These are phyloP conservation scores for Ocimum tenuiflorum DNA, from an alignment of 257 asterid species.

Conservation along the genomic window DNA sequence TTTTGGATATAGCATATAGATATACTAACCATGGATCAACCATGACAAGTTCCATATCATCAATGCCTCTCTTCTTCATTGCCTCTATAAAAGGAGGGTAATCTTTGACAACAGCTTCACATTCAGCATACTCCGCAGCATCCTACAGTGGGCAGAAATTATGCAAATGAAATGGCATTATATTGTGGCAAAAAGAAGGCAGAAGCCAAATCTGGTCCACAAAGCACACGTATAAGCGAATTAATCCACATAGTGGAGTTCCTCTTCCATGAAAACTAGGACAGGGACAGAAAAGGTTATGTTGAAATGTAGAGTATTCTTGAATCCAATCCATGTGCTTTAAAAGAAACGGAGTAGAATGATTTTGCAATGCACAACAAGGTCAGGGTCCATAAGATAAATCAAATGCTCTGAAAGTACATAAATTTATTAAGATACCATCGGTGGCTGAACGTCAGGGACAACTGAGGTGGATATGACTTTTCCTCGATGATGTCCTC, in stretches of 20 bases:
- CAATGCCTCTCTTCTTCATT: conserved; percentile 98
- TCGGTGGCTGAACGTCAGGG: conserved; percentile 94
- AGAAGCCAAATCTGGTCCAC: conserved; percentile 1
- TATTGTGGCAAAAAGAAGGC: background rate
- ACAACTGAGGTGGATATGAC: conserved; percentile 67
- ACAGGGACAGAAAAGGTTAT: background rate
- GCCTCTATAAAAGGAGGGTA: conserved; percentile 89
- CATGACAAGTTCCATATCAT: conserved; percentile 98
- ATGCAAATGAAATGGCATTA: background rate
- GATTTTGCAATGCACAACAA: background rate
- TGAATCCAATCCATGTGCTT: background rate
- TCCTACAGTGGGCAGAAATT: conserved; percentile 40
- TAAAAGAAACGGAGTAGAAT: background rate
- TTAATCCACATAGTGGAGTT: background rate
- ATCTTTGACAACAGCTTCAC: conserved; percentile 89
- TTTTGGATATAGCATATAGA: background rate
- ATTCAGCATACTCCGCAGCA: conserved; percentile 96
- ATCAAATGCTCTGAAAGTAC: background rate
- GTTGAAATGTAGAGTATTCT: background rate
- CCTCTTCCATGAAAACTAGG: too few relatives aligned
- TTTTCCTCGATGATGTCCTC: conserved; percentile 97
- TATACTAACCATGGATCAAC: conserved; percentile 89
- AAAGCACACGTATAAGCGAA: background rate
- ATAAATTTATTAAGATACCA: conserved; percentile 41
- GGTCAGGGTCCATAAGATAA: background rate